phyloP scores from a whole-genome alignment of 163 green algal genomes.

The Coccomyxa subellipsoidea region DNA sequence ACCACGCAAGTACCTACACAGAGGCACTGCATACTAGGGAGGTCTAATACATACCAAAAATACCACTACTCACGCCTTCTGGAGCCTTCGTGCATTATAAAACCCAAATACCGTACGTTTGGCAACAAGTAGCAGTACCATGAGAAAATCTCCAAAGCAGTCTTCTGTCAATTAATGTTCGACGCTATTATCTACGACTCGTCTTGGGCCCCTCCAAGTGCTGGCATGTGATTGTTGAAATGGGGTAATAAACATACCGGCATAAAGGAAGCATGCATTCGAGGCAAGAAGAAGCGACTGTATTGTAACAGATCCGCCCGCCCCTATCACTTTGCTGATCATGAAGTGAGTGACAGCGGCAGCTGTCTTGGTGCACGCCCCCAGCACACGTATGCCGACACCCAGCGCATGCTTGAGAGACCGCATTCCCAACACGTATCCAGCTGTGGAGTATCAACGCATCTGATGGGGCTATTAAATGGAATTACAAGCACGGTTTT shows the following conservation, averaged over 20 bases:
- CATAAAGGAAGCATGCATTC: neutral
- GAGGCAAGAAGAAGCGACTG: neutral
- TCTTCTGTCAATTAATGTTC: too few relatives aligned
- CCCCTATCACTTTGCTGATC: neutral
- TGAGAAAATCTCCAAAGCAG: too few relatives aligned
- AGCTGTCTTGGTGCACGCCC: neutral
- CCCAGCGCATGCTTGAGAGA: neutral
- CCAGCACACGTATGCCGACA: neutral
- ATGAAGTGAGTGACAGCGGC: neutral
- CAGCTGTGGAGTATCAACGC: neutral
- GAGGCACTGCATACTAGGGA: too few relatives aligned
- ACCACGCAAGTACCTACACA: neutral
- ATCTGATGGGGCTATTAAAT: neutral
- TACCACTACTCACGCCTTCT: too few relatives aligned
- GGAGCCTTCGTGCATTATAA: too few relatives aligned
- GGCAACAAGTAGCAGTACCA: too few relatives aligned
- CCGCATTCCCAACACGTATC: neutral
- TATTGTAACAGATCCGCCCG: neutral
- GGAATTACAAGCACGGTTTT: neutral
- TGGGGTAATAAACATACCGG: neutral
- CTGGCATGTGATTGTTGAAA: neutral
- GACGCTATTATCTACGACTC: too few relatives aligned
- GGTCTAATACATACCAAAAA: too few relatives aligned
- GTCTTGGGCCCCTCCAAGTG: neutral
- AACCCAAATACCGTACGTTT: too few relatives aligned